Base-by-base conservation (phyloP, 2,329 filamentous ascomycete genomes). In the Didymella segeticola region DNA sequence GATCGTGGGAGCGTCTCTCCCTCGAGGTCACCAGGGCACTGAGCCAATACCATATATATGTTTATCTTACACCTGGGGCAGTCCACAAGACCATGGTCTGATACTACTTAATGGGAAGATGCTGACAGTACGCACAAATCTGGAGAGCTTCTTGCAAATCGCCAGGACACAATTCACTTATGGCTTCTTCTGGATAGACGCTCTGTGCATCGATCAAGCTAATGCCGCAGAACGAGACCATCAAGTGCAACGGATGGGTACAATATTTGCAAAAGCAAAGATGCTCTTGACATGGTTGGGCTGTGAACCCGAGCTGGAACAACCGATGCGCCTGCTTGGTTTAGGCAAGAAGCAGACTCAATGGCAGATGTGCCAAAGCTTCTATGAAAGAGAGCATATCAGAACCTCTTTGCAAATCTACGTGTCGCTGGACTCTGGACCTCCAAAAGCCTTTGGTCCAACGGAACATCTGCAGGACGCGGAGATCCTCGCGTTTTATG, bases 221-320 rank as follows among this genome's bases (percentile, higher is more conserved):
- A 34, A 45, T 29, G 31, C 27, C 12, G 42, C 26, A 12, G 39
- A 54, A 30, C 33, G 27, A 20, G 36, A 49, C 11, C 25, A 41
- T 14, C 38, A 41, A 31, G 51, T 54, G 36, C 39, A 49, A 26
- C 45, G 26, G 10, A 54, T 46, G 27, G 27, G 39, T 8, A 23
- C 9, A 7, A 38, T 30, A 12, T 38, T 22, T 38, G 17, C 43
- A 4, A 47, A 47, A 11, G 33, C 33, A 20, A 38, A 30, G 43
- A 22, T 23, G 25, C 6, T 47, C 17, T 17, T 22, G 7, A 25
- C 33, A 11, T 38, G 25, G 43, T 25, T 38, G 14, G 43, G 43
- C 12, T 30, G 19, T 22, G 25, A 37, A 1, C 25, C 39, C 9
- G 17, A 43, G 11, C 17, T 43, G n/a, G 39, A 43, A 17, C 38